Base-by-base conservation (phyloP, 768 basidiomycete genomes). In the Russula sp. region DNA sequence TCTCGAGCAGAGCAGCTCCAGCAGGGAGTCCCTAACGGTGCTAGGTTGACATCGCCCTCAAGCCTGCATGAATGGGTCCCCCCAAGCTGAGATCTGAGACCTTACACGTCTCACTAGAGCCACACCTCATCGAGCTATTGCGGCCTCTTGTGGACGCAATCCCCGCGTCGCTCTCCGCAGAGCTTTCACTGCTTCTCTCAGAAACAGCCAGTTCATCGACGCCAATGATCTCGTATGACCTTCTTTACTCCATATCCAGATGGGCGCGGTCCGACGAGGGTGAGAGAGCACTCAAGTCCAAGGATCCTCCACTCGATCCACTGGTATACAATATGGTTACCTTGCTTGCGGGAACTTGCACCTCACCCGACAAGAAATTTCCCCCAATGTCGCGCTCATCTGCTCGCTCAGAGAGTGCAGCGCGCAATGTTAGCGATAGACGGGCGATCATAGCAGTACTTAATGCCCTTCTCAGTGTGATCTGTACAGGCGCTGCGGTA, bases 331-430 rank as follows among this genome's bases (percentile, higher is more conserved):
- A 79, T 7, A 90, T 90, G 83, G 74, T 90, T 42, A 75, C 88
- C 20, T 76, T 93, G 39, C 81, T 93, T 6, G 89, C 91, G 16
- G 90, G 90, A 41, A 79, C 85, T 7, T 81, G 79, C 47, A 86
- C 90, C n/a, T 89, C 88, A 7, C 90, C 90, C 22, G 83, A 88
- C 60, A 81, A 86, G 57, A 83, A 78, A 39, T 88, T 90, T 62
- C 84, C 84, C 36, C 65, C 74, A 9, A 11, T 32, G 10, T 35
- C 81, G 83, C 66, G 60, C 69, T 5, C 78, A 76, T 25, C 78
- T 76, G 22, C 73, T 71, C 60, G 78, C 78, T 60, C 79, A 79
- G 35, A 79, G 59, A 82, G 64, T 75, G 80, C 59, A 69, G 81
- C 14, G 78, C 76, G 48, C 61, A 79, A 73, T 56, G 72, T 74